Conservation (phyloP, 306 rosid genomes). For the Sindora glabra region DNA sequence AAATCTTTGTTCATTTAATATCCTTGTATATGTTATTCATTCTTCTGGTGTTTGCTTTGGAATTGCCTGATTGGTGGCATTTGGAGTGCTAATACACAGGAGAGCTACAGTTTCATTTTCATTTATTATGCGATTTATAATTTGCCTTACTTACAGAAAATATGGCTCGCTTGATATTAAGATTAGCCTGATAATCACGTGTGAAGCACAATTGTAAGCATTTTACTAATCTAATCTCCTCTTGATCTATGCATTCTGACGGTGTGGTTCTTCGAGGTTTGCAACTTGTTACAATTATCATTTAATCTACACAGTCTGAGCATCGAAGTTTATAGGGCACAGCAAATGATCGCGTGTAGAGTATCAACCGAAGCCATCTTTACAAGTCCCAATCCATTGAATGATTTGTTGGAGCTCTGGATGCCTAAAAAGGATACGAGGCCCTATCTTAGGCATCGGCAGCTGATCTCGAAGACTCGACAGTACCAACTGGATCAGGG, state of each 20-base stretch:
- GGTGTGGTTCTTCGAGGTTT: background rate
- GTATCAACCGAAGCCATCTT: slow-evolving; percentile 1
- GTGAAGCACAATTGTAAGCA: no score
- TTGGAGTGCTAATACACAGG: no score
- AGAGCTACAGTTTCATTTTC: no score
- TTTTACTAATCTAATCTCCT: background rate
- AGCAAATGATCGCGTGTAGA: background rate
- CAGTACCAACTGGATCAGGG: slow-evolving; percentile 43
- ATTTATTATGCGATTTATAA: no score
- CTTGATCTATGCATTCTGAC: background rate
- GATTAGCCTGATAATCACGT: no score
- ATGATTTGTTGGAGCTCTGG: background rate
- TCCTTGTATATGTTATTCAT: no score
- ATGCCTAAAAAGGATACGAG: background rate
- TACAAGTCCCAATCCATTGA: background rate
- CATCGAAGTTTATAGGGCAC: background rate
- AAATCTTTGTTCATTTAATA: no score
- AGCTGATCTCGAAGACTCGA: slow-evolving; percentile 50
- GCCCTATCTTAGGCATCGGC: slow-evolving; percentile 28
- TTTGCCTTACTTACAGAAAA: no score
- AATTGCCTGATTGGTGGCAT: no score
- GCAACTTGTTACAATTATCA: background rate
- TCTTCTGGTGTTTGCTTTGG: no score
- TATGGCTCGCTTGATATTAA: no score
- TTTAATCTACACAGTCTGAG: background rate